Percentiles rank a stretch among this genome's conserved stretches.
Conservation (phyloP, 2,329 filamentous ascomycete species). For the Aspergillaceae sp. region DNA sequence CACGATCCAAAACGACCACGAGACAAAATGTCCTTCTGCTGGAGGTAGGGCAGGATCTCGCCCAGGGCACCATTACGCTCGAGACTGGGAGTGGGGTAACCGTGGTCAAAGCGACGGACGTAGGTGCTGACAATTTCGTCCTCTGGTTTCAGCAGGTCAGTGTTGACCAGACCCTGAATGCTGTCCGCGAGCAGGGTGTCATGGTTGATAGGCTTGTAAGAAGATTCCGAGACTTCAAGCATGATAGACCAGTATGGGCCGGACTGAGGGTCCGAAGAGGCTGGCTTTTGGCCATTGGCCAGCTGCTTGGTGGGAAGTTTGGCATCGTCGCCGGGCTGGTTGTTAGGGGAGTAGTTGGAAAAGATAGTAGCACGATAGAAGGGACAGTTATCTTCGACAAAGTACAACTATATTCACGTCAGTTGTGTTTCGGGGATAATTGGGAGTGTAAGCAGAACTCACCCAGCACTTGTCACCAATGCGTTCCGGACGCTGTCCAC, state of each 20-base stretch:
- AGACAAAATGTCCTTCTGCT: constrained; percentile 85
- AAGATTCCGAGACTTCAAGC: constrained; percentile 94
- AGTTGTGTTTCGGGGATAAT: too few species aligned
- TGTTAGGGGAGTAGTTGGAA: constrained; percentile 99
- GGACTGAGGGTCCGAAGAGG: constrained; percentile 62
- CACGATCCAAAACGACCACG: constrained; percentile 96
- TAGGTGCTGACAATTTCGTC: constrained; percentile 98
- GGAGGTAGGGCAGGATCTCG: constrained; percentile 83
- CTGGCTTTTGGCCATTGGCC: constrained; percentile 73
- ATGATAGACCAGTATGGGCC: constrained; percentile 99
- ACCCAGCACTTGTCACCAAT: constrained; percentile 99
- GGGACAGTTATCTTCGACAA: constrained; percentile 95
- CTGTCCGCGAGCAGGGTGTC: constrained; percentile 77
- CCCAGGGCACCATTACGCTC: constrained; percentile 93
- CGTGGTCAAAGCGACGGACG: constrained; percentile 95
- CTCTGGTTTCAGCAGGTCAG: constrained; percentile 79
- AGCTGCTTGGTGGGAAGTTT: constrained; percentile 82
- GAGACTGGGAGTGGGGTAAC: constrained; percentile 89
- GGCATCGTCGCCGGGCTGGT: constrained; percentile 73
- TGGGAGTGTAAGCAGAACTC: constrained; percentile 26
- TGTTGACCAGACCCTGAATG: constrained; percentile 96
- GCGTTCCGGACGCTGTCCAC: constrained; percentile 81
- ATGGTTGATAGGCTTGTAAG: constrained; percentile 85
- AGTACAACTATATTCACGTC: constrained; percentile 61
- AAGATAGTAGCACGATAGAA: constrained; percentile 99